phyloP scores from a whole-genome alignment of 352 stramenopile genomes.

The Globisporangium spiculum region DNA sequence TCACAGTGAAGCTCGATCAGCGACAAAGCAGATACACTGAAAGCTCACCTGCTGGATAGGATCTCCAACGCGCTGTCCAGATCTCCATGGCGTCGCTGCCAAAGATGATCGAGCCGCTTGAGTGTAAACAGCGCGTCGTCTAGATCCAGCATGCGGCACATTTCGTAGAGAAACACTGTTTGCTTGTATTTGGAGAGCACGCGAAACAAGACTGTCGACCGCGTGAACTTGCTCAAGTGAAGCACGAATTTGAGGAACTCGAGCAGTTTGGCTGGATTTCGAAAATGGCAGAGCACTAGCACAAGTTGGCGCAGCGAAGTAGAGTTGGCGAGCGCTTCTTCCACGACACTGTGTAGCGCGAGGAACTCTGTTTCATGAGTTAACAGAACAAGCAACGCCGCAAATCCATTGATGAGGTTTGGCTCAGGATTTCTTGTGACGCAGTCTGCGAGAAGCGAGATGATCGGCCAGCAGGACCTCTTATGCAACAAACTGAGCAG shows the following conservation, averaged over 20 bases:
- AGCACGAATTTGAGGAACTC: conserved; percentile 47
- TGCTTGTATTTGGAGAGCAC: conserved; percentile 50
- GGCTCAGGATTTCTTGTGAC: background rate
- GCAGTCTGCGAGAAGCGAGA: conserved; percentile 36
- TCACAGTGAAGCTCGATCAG: background rate
- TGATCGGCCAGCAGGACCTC: conserved; percentile 45
- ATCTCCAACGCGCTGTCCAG: conserved; percentile 30
- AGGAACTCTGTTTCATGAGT: conserved; percentile 31
- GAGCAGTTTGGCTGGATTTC: conserved; percentile 25
- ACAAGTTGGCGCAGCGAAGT: conserved; percentile 42
- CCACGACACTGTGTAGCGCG: conserved; percentile 37
- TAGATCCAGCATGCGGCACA: conserved; percentile 58
- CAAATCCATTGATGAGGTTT: conserved; percentile 43
- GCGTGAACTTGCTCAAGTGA: conserved; percentile 24
- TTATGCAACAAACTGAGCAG: conserved; percentile 41
- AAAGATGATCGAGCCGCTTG: conserved; percentile 56
- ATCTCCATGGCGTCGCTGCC: conserved; percentile 23
- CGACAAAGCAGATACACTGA: background rate
- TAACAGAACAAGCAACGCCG: conserved; percentile 35
- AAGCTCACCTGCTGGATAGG: conserved; percentile 18
- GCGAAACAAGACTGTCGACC: conserved; percentile 42
- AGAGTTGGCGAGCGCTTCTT: conserved; percentile 35
- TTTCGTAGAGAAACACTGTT: conserved; percentile 58
- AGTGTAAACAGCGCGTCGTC: conserved; percentile 67
- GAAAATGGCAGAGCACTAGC: conserved; percentile 54